Evolutionary conservation across 2,329 filamentous ascomycete genomes (phyloP), one percentile per base, ranked within the genome.

Genomic region (Colletotrichum sp.): DNA sequence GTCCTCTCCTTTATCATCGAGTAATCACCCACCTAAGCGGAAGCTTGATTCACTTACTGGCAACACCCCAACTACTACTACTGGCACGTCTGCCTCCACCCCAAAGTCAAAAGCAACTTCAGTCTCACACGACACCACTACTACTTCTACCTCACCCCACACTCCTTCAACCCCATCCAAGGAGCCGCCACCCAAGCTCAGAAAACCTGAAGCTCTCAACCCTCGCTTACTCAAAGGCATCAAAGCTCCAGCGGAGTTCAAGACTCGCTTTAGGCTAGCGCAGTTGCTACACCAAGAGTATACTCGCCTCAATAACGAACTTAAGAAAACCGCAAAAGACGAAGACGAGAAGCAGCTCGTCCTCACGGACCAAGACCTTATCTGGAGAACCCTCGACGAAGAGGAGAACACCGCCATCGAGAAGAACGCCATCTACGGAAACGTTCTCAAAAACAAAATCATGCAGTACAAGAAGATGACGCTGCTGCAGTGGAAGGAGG

Each of bases 381-480:
- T 96, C 77, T 91, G 90, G 78, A 87, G 92, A 77, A 91, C 92
- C 1, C 86, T 96, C 2, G 94, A 96, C 79, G 92, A 96, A 76
- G 98, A 99, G 85, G 93, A 98, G 82, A 91, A 91, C 44, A 87
- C 92, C 9, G 96, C 96, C 2, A 88, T 88, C 15, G 92, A 93
- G 19, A 93, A 93, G 76, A 86, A 90, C 2, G 85, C 90, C 0
- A 92, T 99, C 32, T 99, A 99, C 81, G 88, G 90, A 9, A 98
- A 98, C 80, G 88, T 96, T 30, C 92, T 99, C 83, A 98, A 96
- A 82, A 94, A 95, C 78, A 92, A 92, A 39, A 93, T 99, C 75
- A 90, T 94, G 80, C 89, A 89, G 59, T 92, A 96, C 82, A 95
- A 94, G 81, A 94, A 93, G 77, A 96, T 98, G 94, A 88, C 87